These are phyloP conservation scores for Geotrichum bryndzae DNA, from an alignment of 1,139 yeast genomes.

Conservation along the genomic window DNA sequence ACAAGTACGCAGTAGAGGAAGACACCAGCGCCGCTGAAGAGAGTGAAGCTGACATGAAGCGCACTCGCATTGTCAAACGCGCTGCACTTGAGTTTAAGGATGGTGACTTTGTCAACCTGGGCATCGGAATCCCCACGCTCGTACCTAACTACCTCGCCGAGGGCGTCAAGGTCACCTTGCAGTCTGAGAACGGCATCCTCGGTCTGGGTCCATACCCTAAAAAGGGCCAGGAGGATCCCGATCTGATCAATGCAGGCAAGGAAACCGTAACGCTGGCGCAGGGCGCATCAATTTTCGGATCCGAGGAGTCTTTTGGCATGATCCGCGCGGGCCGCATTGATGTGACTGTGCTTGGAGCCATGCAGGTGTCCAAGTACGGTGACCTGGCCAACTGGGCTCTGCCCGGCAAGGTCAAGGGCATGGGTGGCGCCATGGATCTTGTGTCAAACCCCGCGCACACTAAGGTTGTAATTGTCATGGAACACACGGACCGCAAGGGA, in stretches of 20 bases:
- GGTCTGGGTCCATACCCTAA: constrained; percentile 48
- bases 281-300: constrained; percentile 47
- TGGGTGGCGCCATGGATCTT: constrained; percentile 56
- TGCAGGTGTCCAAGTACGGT: constrained; percentile 45
- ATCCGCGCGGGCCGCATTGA: constrained; percentile 46
- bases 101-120: constrained; percentile 44
- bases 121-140: constrained; percentile 48
- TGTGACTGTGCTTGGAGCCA: constrained; percentile 45
- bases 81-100: constrained; percentile 44
- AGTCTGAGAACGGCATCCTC: constrained; percentile 47
- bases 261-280: constrained; percentile 45
- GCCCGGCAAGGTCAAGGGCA: constrained; percentile 48
- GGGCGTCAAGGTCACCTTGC: constrained; percentile 40
- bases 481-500: constrained; percentile 46
- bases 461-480: constrained; percentile 46
- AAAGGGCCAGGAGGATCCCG: constrained; percentile 44
- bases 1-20: constrained; percentile 24
- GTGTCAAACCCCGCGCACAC: constrained; percentile 45
- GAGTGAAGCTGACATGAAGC: constrained; percentile 20
- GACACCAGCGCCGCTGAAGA: constrained; percentile 15
- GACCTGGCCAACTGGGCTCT: constrained; percentile 51
- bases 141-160: constrained; percentile 42
- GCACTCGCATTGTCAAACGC: constrained; percentile 41
- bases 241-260: constrained; percentile 48
- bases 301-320: constrained; percentile 48